Conservation (phyloP, 108 stramenopile species). For the Aurantiochytrium sp. region DNA sequence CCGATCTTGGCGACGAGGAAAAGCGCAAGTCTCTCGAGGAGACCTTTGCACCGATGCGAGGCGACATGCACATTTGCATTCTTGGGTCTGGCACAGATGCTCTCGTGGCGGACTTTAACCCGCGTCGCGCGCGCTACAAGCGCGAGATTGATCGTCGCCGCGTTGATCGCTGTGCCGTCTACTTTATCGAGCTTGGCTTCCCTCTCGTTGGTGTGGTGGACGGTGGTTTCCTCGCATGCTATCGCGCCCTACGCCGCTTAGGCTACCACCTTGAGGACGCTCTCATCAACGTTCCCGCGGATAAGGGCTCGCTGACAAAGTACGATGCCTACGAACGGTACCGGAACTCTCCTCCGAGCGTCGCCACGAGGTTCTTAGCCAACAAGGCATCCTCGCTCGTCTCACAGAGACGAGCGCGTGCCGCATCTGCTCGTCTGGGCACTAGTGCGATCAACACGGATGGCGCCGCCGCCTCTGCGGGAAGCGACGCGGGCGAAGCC, state of each 20-base stretch:
- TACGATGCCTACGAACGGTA: background rate
- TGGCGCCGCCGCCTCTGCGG: too few species aligned
- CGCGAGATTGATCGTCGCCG: background rate
- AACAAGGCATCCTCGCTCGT: background rate
- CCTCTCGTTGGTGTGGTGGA: background rate
- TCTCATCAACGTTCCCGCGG: background rate
- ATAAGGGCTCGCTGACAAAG: background rate
- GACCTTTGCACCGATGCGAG: background rate
- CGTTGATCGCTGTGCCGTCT: background rate
- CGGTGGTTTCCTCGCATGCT: background rate
- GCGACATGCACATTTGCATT: conserved; percentile 16
- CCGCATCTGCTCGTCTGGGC: background rate
- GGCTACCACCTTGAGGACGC: background rate
- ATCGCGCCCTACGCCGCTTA: background rate
- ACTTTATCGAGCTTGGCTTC: background rate
- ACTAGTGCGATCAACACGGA: too few species aligned
- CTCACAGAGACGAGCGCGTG: background rate
- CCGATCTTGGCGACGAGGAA: background rate
- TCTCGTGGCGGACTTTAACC: background rate
- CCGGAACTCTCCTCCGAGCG: background rate
- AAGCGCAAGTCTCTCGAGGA: background rate
- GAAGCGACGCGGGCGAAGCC: background rate
- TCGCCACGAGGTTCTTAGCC: background rate
- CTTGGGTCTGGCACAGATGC: background rate
- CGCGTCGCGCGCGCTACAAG: background rate